Base-by-base conservation (phyloP, 306 rosid species). In the Neltuma alba region DNA sequence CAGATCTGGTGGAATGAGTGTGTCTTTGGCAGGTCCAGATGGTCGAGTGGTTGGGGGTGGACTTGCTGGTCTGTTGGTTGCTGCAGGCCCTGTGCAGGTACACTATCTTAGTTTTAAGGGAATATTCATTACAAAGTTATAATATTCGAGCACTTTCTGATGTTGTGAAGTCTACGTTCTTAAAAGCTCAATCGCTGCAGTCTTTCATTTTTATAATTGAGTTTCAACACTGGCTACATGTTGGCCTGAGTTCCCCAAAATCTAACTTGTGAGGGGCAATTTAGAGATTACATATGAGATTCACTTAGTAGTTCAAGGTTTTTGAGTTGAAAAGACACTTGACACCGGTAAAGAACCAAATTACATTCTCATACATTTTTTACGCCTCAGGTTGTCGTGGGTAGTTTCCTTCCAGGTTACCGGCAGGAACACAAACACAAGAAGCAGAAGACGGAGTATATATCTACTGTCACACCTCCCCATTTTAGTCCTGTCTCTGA, bases 71-170 rank as follows among this genome's bases (percentile, higher is more conserved):
- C 85, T 93, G 45, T 82, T 93, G 78, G 77, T 93, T 42, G 97
- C 97, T 76, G 93, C 97, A 52, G 96, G 97, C 61, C 97, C 97
- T 11, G 96, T 93, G 83, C 97, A 91, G 97, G 97, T 92, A 86
- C 61, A 21, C 73, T 45, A 78, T 61, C 69, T 84, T 40, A 44
- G 64, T 8, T 70, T 20, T 54, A 66, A 42, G 40, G 67, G 70
- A 38, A 78, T 38, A 45, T 67, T 50, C 8, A 13, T 64, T 41
- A 34, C 57, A 5, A 48, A 18, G 5, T 48, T 48, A 16, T 11
- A 75, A 55, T 21, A 70, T 50, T 77, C 48, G 15, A 81, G 82
- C 28, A 54, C 23, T 58, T 38, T 67, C 41, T 60, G 54, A n/a
- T n/a, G 36, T 2, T 33, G 36, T 4, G 2, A 57, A 11, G 33